Conservation (phyloP, 2,329 filamentous ascomycete genomes). For the Cladosporium sp. region DNA sequence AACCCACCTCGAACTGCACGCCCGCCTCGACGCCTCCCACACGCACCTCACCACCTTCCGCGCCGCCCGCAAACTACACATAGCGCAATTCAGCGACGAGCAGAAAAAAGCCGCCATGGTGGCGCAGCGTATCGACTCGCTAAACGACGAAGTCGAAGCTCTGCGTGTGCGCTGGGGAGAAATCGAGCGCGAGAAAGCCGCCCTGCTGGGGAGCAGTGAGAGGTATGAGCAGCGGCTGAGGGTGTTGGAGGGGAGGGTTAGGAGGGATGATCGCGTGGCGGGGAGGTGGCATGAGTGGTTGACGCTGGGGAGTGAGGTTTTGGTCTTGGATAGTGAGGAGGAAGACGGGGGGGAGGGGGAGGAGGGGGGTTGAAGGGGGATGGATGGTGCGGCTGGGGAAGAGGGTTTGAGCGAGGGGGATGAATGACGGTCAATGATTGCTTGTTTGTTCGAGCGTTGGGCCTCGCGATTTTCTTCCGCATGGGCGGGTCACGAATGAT, state of each 20-base stretch:
- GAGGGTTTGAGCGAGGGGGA: too few relatives aligned
- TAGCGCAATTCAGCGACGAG: neutral
- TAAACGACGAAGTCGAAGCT: neutral
- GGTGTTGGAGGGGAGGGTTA: neutral
- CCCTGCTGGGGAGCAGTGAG: neutral
- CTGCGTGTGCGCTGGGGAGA: constrained; percentile 4
- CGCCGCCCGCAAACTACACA: neutral
- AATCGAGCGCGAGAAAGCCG: constrained; percentile 4
- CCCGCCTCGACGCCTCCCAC: neutral
- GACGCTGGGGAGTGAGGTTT: neutral
- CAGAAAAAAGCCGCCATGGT: neutral
- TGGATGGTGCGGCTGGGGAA: too few relatives aligned
- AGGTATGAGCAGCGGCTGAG: neutral
- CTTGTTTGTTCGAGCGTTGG: too few relatives aligned
- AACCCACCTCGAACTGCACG: neutral
- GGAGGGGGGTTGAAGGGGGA: neutral
- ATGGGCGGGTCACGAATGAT: too few relatives aligned
- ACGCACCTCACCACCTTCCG: neutral
- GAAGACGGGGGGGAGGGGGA: constrained; percentile 1
- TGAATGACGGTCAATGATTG: too few relatives aligned
- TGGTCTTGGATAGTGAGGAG: neutral
- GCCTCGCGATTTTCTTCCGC: too few relatives aligned
- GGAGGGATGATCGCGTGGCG: neutral
- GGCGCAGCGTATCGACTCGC: constrained; percentile 1
- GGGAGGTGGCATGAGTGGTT: neutral